Conservation (phyloP, 1,139 yeast species). For the Hemisphaericaspora xylofermentans region DNA sequence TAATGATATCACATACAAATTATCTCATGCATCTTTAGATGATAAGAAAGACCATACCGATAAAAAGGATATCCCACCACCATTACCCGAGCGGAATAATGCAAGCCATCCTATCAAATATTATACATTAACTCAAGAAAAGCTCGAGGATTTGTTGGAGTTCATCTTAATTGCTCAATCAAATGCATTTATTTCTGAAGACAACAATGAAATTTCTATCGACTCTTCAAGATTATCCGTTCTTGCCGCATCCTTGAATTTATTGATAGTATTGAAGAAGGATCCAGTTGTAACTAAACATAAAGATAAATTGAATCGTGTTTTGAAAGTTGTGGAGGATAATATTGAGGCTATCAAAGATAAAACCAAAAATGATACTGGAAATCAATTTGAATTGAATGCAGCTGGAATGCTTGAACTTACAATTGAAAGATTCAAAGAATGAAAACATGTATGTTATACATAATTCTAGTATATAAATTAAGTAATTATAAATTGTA, state of each 20-base stretch:
- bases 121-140: conserved; percentile 36
- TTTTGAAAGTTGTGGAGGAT: conserved; percentile 18
- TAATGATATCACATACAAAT: conserved; percentile 9
- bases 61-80: conserved; percentile 13
- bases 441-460: conserved; percentile 5
- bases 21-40: conserved; percentile 6
- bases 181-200: conserved; percentile 27
- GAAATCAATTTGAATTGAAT: conserved; percentile 27
- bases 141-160: conserved; percentile 39
- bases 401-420: conserved; percentile 39
- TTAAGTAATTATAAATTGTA: conserved; percentile 3
- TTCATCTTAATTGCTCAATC: conserved; percentile 35
- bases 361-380: conserved; percentile 13
- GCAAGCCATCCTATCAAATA: conserved; percentile 25
- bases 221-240: conserved; percentile 37
- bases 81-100: conserved; percentile 21
- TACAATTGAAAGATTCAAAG: conserved; percentile 38
- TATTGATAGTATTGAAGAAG: conserved; percentile 46
- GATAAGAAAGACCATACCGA: conserved; percentile 2
- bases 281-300: conserved; percentile 20
- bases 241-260: conserved; percentile 54
- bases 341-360: conserved; percentile 17
- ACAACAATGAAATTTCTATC: conserved; percentile 15
- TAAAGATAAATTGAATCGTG: conserved; percentile 21
- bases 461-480: too few species aligned